phyloP scores from a whole-genome alignment of 345 rosid genomes.

The Murraya koenigii region DNA sequence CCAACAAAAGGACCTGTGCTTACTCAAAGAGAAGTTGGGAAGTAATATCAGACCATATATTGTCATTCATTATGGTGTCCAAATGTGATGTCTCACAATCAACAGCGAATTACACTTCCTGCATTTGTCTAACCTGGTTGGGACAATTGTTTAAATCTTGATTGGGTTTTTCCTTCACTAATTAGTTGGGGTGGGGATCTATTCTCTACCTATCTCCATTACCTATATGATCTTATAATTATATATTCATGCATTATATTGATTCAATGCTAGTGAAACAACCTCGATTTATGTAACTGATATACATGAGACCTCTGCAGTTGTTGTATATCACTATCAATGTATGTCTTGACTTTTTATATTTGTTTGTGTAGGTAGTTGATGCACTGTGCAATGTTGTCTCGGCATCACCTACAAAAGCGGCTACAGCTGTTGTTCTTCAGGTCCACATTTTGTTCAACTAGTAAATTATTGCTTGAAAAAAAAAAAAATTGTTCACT shows the following conservation, averaged over 20 bases:
- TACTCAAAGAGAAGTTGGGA: not conserved
- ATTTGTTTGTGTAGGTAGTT: slow-evolving; percentile 57
- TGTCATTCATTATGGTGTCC: not conserved
- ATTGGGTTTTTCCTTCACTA: not conserved
- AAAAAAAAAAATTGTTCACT: not conserved
- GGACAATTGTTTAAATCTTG: not conserved
- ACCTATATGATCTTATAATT: not conserved
- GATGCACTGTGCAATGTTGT: slow-evolving; percentile 96
- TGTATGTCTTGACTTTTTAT: slow-evolving; percentile 17
- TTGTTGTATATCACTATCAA: not conserved
- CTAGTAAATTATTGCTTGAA: slow-evolving; percentile 9
- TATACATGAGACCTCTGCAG: not conserved
- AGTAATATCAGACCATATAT: not conserved
- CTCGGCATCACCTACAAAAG: slow-evolving; percentile 82
- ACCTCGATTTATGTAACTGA: not conserved
- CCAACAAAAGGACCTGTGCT: not conserved
- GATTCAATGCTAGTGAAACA: not conserved
- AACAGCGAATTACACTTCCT: not conserved
- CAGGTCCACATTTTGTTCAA: slow-evolving; percentile 65
- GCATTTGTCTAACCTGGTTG: not conserved
- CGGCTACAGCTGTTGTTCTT: slow-evolving; percentile 92
- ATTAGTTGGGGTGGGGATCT: not conserved
- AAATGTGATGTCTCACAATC: not conserved
- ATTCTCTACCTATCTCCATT: not conserved
- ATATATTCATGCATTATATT: not conserved